phyloP scores from a whole-genome alignment of 2,329 filamentous ascomycete genomes.

The Ascochyta koolunga region DNA sequence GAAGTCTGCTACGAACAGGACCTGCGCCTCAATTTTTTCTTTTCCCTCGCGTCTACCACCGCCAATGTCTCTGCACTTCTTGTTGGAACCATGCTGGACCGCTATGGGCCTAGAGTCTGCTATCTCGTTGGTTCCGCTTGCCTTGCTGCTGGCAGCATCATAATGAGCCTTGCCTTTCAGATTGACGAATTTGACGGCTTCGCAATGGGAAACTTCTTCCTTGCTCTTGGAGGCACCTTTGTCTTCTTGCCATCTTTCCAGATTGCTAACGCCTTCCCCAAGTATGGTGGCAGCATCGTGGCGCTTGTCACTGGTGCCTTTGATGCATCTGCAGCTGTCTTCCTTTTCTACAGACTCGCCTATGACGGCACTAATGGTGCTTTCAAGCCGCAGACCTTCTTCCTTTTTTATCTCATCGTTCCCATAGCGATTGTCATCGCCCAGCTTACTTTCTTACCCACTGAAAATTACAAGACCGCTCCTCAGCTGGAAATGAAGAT shows the following conservation, averaged over 20 bases:
- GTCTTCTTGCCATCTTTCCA: conserved; percentile 85
- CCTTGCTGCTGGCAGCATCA: conserved; percentile 42
- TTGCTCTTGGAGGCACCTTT: conserved; percentile 80
- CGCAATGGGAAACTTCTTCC: conserved; percentile 74
- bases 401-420: conserved; percentile 73
- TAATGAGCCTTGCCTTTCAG: conserved; percentile 47
- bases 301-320: conserved; percentile 82
- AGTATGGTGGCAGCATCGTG: conserved; percentile 77
- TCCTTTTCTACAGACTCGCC: conserved; percentile 74
- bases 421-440: conserved; percentile 69
- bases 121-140: conserved; percentile 40
- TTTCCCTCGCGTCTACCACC: conserved; percentile 47
- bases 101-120: conserved; percentile 45
- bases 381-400: conserved; percentile 72
- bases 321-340: conserved; percentile 80
- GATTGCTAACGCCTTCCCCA: conserved; percentile 81
- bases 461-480: conserved; percentile 76
- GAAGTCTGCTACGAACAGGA: conserved; percentile 50
- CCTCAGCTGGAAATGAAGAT: conserved; percentile 46
- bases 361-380: conserved; percentile 64
- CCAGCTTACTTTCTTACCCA: conserved; percentile 75
- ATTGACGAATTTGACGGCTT: conserved; percentile 54
- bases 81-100: conserved; percentile 46
- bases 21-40: conserved; percentile 48
- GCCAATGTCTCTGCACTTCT: conserved; percentile 48